phyloP scores from a whole-genome alignment of 495 filamentous ascomycete genomes.

The Geoglossum glabrum region DNA sequence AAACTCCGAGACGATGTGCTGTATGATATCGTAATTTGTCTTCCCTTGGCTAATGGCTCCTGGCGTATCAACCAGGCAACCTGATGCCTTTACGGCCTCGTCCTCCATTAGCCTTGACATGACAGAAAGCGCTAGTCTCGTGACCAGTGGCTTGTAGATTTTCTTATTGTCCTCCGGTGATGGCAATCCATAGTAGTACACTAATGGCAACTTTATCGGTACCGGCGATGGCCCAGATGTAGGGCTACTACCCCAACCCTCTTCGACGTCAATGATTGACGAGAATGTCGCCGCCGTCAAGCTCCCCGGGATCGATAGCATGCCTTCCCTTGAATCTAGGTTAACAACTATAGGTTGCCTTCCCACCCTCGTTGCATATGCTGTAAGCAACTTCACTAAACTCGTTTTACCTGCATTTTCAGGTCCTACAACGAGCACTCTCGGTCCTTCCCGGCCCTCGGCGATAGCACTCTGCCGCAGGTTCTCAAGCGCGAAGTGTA shows the following conservation, averaged over 20 bases:
- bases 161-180: constrained; percentile 53
- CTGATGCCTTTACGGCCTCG: constrained; percentile 41
- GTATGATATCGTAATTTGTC: constrained; percentile 50
- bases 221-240: constrained; percentile 73
- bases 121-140: constrained; percentile 59
- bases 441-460: constrained; percentile 41
- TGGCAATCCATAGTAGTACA: constrained; percentile 71
- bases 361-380: constrained; percentile 58
- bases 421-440: constrained; percentile 70
- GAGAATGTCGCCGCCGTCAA: constrained; percentile 67
- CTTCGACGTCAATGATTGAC: constrained; percentile 70
- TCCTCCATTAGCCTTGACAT: constrained; percentile 66
- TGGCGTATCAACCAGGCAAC: constrained; percentile 74
- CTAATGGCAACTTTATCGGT: constrained; percentile 77
- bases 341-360: constrained; percentile 70
- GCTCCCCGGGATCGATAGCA: constrained; percentile 70
- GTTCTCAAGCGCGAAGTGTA: constrained; percentile 67
- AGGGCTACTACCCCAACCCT: constrained; percentile 79
- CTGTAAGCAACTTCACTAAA: constrained; percentile 58
- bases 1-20: constrained; percentile 76
- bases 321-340: constrained; percentile 64
- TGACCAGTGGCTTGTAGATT: constrained; percentile 53
- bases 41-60: constrained; percentile 43
- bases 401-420: constrained; percentile 72
- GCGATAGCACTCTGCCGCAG: constrained; percentile 32